Evolutionary conservation across 352 stramenopile species (phyloP).

Genomic region (Globisporangium recalcitrans): DNA sequence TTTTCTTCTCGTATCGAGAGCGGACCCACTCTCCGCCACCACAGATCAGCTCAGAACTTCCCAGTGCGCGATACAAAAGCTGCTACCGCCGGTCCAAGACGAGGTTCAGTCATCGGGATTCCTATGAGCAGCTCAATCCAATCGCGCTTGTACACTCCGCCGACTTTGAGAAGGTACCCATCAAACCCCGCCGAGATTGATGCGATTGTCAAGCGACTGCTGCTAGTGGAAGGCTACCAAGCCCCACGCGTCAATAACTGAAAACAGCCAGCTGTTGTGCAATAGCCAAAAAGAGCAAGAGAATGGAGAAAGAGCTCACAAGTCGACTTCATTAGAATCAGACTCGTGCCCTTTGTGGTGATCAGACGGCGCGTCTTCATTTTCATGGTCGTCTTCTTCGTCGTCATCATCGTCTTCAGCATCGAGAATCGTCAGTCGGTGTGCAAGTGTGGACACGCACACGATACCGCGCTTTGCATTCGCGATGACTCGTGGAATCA

Average conservation of each 20-base stretch:
- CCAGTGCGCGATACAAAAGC: neutral
- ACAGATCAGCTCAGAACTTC: conserved; percentile 1
- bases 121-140: neutral
- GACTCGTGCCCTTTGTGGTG: conserved; percentile 13
- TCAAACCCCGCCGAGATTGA: conserved; percentile 34
- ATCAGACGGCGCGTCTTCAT: conserved; percentile 1
- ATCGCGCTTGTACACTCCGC: neutral
- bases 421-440: conserved; percentile 47
- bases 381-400: conserved; percentile 18
- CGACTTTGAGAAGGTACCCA: conserved; percentile 24
- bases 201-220: conserved; percentile 44
- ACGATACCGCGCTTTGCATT: conserved; percentile 53
- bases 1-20: neutral
- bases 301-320: conserved; percentile 11
- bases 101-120: conserved; percentile 12
- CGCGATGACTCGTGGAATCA: conserved; percentile 26
- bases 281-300: neutral
- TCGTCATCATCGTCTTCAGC: conserved; percentile 51
- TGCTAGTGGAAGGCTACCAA: conserved; percentile 49
- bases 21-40: neutral
- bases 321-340: conserved; percentile 27
- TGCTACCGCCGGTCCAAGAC: neutral
- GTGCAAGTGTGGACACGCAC: conserved; percentile 30
- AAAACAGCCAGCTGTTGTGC: neutral
- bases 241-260: conserved; percentile 11